A percentile compares a stretch with the other conserved stretches of the same genome.
Conservation (phyloP, 2,329 filamentous ascomycete species). For the Botrytis sinoallii region DNA sequence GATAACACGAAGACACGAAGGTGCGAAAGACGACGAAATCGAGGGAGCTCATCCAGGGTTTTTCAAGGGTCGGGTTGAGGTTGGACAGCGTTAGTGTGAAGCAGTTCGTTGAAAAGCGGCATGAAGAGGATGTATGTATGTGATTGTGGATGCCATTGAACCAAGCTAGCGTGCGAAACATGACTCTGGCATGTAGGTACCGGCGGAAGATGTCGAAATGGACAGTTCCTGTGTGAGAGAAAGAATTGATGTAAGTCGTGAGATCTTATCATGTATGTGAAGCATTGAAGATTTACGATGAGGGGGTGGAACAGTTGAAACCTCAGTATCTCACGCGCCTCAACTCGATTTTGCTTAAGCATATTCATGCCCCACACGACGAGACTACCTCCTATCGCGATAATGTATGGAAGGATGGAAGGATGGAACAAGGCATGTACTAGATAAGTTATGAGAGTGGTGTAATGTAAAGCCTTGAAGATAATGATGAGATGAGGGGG, state of each 20-base stretch:
- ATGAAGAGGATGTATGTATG: neutral
- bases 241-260: neutral
- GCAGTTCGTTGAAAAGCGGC: slow-evolving; percentile 1
- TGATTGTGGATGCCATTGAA: neutral
- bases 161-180: neutral
- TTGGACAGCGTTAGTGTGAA: neutral
- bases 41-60: neutral
- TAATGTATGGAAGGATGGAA: neutral
- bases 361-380: neutral
- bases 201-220: neutral
- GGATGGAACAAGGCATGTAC: neutral
- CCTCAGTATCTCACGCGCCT: neutral
- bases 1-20: neutral
- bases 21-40: neutral
- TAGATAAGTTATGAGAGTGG: neutral
- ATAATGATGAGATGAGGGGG: neutral
- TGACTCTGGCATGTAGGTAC: neutral
- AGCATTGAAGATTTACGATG: neutral
- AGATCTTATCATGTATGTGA: neutral
- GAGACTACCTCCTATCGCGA: too few species aligned
- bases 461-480: neutral
- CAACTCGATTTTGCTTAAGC: neutral
- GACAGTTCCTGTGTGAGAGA: neutral
- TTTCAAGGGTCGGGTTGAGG: neutral
- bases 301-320: neutral